Percentiles rank a stretch among this genome's conserved stretches.
Evolutionary conservation across 306 rosid genomes (phyloP).

Genomic region (Hylodesmum podocarpum): DNA sequence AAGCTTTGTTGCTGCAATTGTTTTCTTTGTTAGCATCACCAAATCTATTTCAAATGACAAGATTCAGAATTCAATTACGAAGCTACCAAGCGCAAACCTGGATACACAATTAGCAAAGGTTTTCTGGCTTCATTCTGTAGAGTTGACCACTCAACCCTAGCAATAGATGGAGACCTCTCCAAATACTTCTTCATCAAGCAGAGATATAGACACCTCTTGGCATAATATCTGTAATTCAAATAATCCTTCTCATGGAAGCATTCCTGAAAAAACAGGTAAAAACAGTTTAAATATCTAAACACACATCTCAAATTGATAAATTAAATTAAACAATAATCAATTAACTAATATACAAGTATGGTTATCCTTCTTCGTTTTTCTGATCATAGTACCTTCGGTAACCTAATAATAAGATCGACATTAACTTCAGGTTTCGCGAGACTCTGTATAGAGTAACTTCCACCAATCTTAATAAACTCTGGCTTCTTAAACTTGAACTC

Average conservation of each 20-base stretch:
- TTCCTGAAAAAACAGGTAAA: constrained; percentile 52
- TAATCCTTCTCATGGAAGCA: constrained; percentile 94
- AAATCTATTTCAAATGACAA: not conserved
- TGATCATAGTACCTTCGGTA: constrained; percentile 64
- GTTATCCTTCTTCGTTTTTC: not conserved
- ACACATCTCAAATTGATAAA: not conserved
- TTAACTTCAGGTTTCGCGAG: constrained; percentile 64
- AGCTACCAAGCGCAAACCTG: constrained; percentile 53
- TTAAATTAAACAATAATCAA: not conserved
- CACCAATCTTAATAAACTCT: constrained; percentile 49
- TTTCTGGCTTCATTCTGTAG: constrained; percentile 84
- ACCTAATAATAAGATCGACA: constrained; percentile 65
- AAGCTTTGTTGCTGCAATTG: constrained; percentile 49
- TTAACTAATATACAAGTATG: not conserved
- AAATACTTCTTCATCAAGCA: constrained; percentile 70
- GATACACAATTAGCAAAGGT: constrained; percentile 67
- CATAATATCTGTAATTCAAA: constrained; percentile 84
- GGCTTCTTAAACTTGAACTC: constrained; percentile 81
- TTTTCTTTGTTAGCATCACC: constrained; percentile 1
- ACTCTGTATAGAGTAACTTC: constrained; percentile 65
- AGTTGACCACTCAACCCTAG: constrained; percentile 82
- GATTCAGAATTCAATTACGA: not conserved
- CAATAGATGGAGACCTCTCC: constrained; percentile 54
- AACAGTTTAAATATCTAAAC: not conserved
- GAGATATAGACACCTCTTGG: constrained; percentile 83